These are phyloP conservation scores for Colletotrichum trifolii DNA, from an alignment of 2,329 filamentous ascomycete genomes.

Conservation along the genomic window DNA sequence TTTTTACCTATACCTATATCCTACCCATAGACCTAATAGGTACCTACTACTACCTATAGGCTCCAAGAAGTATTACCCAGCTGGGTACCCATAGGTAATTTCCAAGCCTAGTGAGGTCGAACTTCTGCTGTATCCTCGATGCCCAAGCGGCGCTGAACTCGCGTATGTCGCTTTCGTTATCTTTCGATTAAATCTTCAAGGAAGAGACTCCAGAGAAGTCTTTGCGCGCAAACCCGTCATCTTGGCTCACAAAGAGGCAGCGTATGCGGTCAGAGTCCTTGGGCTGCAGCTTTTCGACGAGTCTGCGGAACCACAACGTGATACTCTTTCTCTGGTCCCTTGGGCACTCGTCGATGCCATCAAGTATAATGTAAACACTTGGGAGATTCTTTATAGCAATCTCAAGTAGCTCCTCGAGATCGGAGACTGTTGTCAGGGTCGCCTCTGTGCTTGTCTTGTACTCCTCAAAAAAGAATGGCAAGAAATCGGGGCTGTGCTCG, in stretches of 20 bases:
- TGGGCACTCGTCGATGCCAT: constrained; percentile 1
- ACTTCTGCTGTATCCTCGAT: background rate
- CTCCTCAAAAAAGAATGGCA: background rate
- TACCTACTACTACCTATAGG: too few relatives aligned
- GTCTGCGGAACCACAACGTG: background rate
- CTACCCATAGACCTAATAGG: too few relatives aligned
- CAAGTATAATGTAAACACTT: background rate
- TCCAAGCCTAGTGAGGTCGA: background rate
- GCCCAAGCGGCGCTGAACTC: background rate
- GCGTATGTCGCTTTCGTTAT: background rate
- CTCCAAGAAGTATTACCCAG: too few relatives aligned
- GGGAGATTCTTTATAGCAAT: background rate
- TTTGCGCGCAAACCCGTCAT: background rate
- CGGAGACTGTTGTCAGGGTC: background rate
- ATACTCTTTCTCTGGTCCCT: background rate
- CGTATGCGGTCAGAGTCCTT: background rate
- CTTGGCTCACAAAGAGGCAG: constrained; percentile 4
- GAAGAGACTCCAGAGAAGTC: background rate
- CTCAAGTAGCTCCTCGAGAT: background rate
- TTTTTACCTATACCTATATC: too few relatives aligned
- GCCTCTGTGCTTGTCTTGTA: background rate
- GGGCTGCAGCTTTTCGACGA: background rate
- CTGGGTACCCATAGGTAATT: too few relatives aligned
- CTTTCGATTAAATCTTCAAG: background rate
- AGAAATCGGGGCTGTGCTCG: background rate